These are phyloP conservation scores for Cladosporium colombiae DNA, from an alignment of 2,329 filamentous ascomycete genomes.

Conservation along the genomic window DNA sequence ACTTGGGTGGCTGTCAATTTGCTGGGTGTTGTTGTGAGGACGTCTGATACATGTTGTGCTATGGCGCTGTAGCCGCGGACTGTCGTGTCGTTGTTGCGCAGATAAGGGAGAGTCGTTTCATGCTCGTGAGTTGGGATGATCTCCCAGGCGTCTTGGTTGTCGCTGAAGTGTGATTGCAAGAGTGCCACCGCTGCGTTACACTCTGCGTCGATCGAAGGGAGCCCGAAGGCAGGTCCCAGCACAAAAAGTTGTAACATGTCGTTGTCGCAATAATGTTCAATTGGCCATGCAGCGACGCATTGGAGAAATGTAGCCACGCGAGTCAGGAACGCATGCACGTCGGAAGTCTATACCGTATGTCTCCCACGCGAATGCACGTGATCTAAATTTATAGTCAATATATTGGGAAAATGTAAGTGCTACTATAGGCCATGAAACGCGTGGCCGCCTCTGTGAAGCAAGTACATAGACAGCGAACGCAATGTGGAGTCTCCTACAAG, in stretches of 20 bases:
- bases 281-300: neutral
- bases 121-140: constrained; percentile 62
- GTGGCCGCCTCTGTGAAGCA: neutral
- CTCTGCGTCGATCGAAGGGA: constrained; percentile 88
- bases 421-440: neutral
- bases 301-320: constrained; percentile 14
- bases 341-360: neutral
- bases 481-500: neutral
- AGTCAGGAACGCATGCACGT: constrained; percentile 7
- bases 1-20: constrained; percentile 34
- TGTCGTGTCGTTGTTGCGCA: constrained; percentile 52
- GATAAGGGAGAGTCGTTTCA: constrained; percentile 32
- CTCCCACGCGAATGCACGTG: neutral
- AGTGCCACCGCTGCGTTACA: constrained; percentile 83
- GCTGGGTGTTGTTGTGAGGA: neutral
- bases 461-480: neutral
- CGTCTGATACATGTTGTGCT: constrained; percentile 34
- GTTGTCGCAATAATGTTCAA: neutral
- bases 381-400: neutral
- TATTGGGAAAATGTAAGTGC: neutral
- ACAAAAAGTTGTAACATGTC: constrained; percentile 64
- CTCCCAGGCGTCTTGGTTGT: constrained; percentile 59
- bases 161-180: constrained; percentile 63
- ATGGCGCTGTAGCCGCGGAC: constrained; percentile 64
- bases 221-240: constrained; percentile 84